These are phyloP conservation scores for Phytophthora melonis DNA, from an alignment of 352 stramenopile species.

Conservation along the genomic window DNA sequence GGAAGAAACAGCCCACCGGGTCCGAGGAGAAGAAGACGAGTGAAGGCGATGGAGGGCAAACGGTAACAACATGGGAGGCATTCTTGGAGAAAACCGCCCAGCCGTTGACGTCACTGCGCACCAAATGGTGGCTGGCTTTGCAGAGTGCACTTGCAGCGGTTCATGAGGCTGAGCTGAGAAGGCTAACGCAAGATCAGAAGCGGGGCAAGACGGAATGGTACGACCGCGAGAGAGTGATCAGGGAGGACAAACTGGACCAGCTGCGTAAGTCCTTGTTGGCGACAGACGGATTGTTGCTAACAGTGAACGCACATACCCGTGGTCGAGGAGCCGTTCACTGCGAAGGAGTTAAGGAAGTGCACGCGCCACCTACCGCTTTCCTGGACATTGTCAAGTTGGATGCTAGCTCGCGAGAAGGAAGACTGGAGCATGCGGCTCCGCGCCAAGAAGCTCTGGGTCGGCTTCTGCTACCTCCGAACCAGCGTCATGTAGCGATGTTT, in stretches of 20 bases:
- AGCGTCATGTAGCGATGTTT: slow-evolving; percentile 36
- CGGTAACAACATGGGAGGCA: neutral
- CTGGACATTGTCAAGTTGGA: slow-evolving; percentile 35
- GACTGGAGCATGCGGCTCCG: neutral
- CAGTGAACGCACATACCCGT: slow-evolving; percentile 5
- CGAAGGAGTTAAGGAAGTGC: slow-evolving; percentile 10
- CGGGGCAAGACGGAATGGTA: neutral
- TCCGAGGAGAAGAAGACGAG: neutral
- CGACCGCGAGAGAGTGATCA: neutral
- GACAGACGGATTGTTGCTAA: slow-evolving; percentile 6
- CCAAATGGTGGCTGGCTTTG: slow-evolving; percentile 42
- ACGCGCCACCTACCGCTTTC: slow-evolving; percentile 5
- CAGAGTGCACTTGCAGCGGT: slow-evolving; percentile 21
- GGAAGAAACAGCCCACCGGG: neutral
- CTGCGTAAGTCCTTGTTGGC: neutral
- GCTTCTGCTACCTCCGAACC: slow-evolving; percentile 3
- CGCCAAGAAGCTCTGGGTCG: slow-evolving; percentile 25
- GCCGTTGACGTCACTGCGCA: slow-evolving; percentile 24
- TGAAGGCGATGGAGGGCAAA: neutral
- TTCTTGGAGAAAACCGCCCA: slow-evolving; percentile 24
- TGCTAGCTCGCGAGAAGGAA: neutral
- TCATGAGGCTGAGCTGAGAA: neutral
- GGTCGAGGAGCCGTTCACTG: slow-evolving; percentile 2
- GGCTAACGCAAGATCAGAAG: slow-evolving; percentile 16
- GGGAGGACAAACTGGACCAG: slow-evolving; percentile 6